Evolutionary conservation across 2,329 filamentous ascomycete species (phyloP).

Genomic region (Daldinia sp.): DNA sequence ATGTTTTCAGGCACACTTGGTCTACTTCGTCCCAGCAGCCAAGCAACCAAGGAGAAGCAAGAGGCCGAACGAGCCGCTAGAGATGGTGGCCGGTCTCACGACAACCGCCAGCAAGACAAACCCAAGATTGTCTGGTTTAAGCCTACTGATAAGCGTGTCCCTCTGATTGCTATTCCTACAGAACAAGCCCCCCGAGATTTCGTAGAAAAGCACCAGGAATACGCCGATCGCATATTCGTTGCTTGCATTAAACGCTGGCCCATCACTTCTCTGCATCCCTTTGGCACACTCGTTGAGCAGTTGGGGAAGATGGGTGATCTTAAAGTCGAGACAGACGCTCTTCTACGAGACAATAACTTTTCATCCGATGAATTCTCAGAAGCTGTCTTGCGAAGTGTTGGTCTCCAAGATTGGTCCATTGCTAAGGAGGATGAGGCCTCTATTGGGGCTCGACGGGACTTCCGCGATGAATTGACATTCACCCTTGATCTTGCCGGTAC

Average conservation of each 20-base stretch:
- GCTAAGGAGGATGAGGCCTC: constrained; percentile 81
- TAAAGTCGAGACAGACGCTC: constrained; percentile 96
- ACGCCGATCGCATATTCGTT: constrained; percentile 97
- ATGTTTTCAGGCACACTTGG: constrained; percentile 99
- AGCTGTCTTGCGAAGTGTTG: constrained; percentile 91
- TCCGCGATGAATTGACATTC: constrained; percentile 87
- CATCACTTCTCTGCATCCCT: constrained; percentile 98
- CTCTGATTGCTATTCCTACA: constrained; percentile 96
- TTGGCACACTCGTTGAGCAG: constrained; percentile 96
- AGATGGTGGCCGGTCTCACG: constrained; percentile 81
- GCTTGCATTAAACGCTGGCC: constrained; percentile 99
- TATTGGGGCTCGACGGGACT: constrained; percentile 82
- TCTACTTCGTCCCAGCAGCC: constrained; percentile 92
- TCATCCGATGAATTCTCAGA: constrained; percentile 97
- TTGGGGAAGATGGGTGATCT: constrained; percentile 97
- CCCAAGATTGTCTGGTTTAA: constrained; percentile 99
- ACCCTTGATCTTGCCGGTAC: constrained; percentile 91
- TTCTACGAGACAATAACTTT: constrained; percentile 98
- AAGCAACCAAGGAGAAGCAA: constrained; percentile 99
- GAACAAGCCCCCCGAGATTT: constrained; percentile 98
- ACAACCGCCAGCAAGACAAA: constrained; percentile 89
- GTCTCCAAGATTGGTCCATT: constrained; percentile 90
- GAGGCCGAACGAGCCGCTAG: constrained; percentile 93
- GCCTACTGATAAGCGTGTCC: constrained; percentile 98
- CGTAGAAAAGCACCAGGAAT: constrained; percentile 97